Base-by-base conservation (phyloP, 2,329 filamentous ascomycete species). In the Colletotrichum musicola region DNA sequence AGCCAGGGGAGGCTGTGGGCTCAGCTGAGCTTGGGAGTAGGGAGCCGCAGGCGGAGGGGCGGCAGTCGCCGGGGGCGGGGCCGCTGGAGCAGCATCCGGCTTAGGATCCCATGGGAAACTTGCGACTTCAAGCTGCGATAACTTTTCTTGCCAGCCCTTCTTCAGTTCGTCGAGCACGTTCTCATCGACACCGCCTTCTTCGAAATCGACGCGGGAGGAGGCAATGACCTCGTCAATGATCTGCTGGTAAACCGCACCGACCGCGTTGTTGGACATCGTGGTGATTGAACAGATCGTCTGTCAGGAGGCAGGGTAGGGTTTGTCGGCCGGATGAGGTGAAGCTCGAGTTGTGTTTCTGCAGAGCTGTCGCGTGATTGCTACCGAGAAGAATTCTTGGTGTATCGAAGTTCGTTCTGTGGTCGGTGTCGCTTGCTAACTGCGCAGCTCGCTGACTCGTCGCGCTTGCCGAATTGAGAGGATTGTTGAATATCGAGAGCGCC, bases 161-260 rank as follows among this genome's bases (percentile, higher is more conserved):
- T 77, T 75, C 85, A 99, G 85, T 80, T 97, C 93, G 73, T 95
- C 90, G 76, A 99, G 84, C 59, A 95, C 95, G 74, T 89, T 85
- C 79, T 95, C 92, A 75, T 97, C 94, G 72, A 98, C 92, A 75
- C 96, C 96, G 74, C 92, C 94, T 83, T 99, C 96, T 81, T 99
- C 96, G 79, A 99, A 98, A 82, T 98, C 96, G 77, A 95, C 93
- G 77, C 93, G 89, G 77, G 95, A 98, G 73, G 93, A 92, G 75
- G 95, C 92, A 81, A 98, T 93, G 78, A 99, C 94, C 83, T 96
- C 93, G 71, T 91, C 86, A 77, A 93, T 93, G 80, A 93, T 90
- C 76, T 86, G 84, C 81, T 90, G 86, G 81, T 98, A 99, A 77
- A 98, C 91, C 73, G 84, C 83, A 76, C 96, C 96, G 84, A 90